Evolutionary conservation across 352 stramenopile genomes (phyloP), one percentile per base, ranked within the genome.

Genomic region (Globisporangium carolinianum): DNA sequence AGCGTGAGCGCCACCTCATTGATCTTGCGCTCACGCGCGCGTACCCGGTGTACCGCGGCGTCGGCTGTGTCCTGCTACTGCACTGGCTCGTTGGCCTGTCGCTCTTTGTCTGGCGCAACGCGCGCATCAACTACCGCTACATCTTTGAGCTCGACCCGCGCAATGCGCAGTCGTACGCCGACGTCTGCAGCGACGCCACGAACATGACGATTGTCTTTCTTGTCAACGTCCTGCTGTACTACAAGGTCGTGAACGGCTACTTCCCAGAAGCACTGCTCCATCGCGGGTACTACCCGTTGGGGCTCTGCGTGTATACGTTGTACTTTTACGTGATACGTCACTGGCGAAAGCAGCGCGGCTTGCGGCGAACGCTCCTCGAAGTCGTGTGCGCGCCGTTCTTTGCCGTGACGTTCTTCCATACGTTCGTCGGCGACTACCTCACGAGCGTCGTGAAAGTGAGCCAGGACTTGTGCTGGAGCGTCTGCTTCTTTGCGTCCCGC

Each of bases 161-260:
- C 17, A 75, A 72, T 57, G 85, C 67, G 65, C 90, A 96, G 68
- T 70, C 87, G 71, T 76, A 89, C 88, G 69, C 82, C 61, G 74
- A 91, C 57, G 96, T 98, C 32, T 98, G 98, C 61, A 96, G 95
- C 63, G 91, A 98, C 70, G 94, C 93, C 11, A 96, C 96, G 38
- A 97, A 98, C 70, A 96, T 98, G 71, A 97, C 88, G 15, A 96
- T 99, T 47, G 79, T 98, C 3, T 99, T 96, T 67, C 69, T 98
- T 9, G 64, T 96, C 10, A 91, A 94, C 57, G 89, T 98, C 73
- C 77, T 99, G 54, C 72, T 98, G 24, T 99, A 99, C 69, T 98
- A 98, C 87, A 98, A 99, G 77, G 90, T 97, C 18, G 81, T 91
- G 65, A 95, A 95, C 52, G 76, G 73, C 0, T 86, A 91, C 57